Conservation (phyloP, 345 rosid species). For the Eucalyptus guilfoylei region DNA sequence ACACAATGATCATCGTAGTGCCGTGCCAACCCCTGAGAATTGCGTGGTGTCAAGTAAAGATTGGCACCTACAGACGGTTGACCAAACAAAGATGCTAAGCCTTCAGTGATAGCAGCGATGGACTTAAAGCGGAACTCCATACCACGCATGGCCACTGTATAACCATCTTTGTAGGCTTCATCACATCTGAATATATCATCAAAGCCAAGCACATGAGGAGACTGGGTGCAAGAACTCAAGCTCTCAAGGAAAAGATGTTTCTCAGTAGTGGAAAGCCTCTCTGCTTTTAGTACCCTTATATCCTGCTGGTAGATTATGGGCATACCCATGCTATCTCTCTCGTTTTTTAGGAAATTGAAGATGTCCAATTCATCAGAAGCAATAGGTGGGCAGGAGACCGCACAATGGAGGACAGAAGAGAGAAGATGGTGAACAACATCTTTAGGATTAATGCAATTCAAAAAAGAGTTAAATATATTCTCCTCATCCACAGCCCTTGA, state of each 20-base stretch:
- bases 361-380: constrained; percentile 45
- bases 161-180: constrained; percentile 36
- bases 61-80: constrained; percentile 61
- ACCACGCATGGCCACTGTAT: constrained; percentile 47
- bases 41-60: constrained; percentile 50
- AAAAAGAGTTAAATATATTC: constrained; percentile 16
- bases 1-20: constrained; percentile 57
- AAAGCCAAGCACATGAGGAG: neutral
- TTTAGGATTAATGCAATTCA: neutral
- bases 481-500: constrained; percentile 1
- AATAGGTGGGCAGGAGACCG: constrained; percentile 35
- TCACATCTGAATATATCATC: neutral
- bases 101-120: constrained; percentile 29
- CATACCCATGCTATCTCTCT: constrained; percentile 28
- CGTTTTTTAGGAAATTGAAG: constrained; percentile 28
- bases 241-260: neutral
- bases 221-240: neutral
- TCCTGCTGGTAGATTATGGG: constrained; percentile 45
- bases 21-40: constrained; percentile 47
- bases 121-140: constrained; percentile 37
- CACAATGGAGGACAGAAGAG: constrained; percentile 18
- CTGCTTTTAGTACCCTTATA: constrained; percentile 30
- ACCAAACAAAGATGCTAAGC: constrained; percentile 51
- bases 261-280: constrained; percentile 23
- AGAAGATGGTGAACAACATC: constrained; percentile 10